These are phyloP conservation scores for Lasiodiplodia citricola DNA, from an alignment of 2,329 filamentous ascomycete species.

Conservation along the genomic window DNA sequence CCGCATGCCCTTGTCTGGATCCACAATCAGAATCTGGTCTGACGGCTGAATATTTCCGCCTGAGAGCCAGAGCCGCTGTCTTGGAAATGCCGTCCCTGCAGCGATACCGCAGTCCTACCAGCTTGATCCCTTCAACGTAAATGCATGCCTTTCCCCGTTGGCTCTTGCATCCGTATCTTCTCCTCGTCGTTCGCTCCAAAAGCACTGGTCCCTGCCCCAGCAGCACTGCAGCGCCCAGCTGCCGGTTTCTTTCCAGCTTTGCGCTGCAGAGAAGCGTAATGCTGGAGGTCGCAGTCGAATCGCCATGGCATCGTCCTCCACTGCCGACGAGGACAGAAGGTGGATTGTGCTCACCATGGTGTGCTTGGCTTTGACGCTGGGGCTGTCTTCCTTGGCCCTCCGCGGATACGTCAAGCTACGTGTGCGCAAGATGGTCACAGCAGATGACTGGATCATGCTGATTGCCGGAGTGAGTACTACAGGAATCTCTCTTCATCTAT, in stretches of 20 bases:
- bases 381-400: constrained; percentile 4
- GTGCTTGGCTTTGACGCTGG: constrained; percentile 9
- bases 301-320: constrained; percentile 9
- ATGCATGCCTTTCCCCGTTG: neutral
- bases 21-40: neutral
- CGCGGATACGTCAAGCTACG: constrained; percentile 8
- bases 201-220: neutral
- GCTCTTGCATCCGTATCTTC: neutral
- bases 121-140: constrained; percentile 19
- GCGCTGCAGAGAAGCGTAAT: neutral
- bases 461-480: neutral
- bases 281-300: neutral
- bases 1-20: neutral
- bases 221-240: neutral
- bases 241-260: no score
- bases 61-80: neutral
- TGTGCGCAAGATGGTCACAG: neutral
- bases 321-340: constrained; percentile 6
- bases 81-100: neutral
- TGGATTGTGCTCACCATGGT: constrained; percentile 17
- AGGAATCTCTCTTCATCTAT: neutral
- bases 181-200: neutral
- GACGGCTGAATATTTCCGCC: neutral
- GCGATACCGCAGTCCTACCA: neutral
- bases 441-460: constrained; percentile 19